Base-by-base conservation (phyloP, 2,329 filamentous ascomycete species). In the Ploettnerulaceae sp. region DNA sequence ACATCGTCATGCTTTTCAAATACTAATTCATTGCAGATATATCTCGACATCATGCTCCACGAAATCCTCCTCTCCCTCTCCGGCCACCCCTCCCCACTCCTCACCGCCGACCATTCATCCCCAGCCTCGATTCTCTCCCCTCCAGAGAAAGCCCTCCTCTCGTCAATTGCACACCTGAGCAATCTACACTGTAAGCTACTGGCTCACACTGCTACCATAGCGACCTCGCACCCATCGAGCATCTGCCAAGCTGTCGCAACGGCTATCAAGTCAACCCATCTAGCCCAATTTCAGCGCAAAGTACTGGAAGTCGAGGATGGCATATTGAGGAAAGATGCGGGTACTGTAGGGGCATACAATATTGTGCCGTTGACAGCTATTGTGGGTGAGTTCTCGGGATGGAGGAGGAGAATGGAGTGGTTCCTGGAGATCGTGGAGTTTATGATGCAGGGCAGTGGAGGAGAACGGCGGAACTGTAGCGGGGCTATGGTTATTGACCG, bases 61-160 rank as follows among this genome's bases (percentile, higher is more conserved):
- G 93, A 98, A 75, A 89, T 98, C 71, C 82, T 97, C 68, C 84
- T 98, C 68, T 91, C 90, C 67, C 82, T 97, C 68, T 94, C 90
- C 61, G 91, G 93, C 57, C 88, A 97, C 70, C 85, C 87, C 55
- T 96, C 91, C 55, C 85, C 89, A 57, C 79, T 97, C 64, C 86
- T 96, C 71, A 77, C 78, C 65, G 62, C 68, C 59, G 67, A 72
- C 58, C 71, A 70, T 55, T 64, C 70, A 62, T 67, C 69, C 58
- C 64, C 72, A 43, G 60, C 68, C 60, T 65, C 71, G 59, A 64
- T 75, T 62, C 66, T 84, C 62, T 87, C 89, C 35, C 84, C 88
- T 29, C 82, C 89, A 41, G 91, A 96, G 68, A 81, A 82, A 62
- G 85, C 88, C 56, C 80, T 97, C 52, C 77, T 98, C 59, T 74